Evolutionary conservation across 2,329 filamentous ascomycete genomes (phyloP).

Genomic region (Ophiocordyceps robertsii): DNA sequence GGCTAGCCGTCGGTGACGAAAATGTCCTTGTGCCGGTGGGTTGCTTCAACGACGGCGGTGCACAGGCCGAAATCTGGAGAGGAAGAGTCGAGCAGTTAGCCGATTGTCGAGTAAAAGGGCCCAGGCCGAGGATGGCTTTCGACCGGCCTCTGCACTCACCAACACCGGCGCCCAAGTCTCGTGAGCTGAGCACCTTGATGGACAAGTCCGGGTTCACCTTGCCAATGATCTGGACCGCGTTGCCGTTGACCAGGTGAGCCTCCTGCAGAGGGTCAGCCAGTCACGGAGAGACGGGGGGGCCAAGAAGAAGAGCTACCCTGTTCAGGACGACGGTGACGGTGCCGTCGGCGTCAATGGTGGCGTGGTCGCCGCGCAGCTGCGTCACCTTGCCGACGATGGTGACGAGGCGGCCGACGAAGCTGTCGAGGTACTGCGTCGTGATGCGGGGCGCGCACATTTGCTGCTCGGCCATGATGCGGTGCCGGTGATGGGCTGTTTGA

Average conservation of each 20-base stretch:
- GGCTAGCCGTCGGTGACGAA: conserved; percentile 46
- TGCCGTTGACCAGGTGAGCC: conserved; percentile 52
- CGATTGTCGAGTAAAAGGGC: no score
- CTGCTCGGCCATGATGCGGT: conserved; percentile 49
- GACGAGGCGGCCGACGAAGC: conserved; percentile 61
- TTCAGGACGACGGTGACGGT: conserved; percentile 63
- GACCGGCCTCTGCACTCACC: conserved; percentile 36
- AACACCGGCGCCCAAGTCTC: conserved; percentile 55
- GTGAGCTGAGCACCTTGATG: conserved; percentile 55
- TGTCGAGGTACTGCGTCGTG: conserved; percentile 64
- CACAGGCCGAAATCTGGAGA: conserved; percentile 58
- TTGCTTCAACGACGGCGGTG: conserved; percentile 71
- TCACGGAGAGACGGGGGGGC: background rate
- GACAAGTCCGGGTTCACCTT: conserved; percentile 64
- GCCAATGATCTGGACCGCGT: conserved; percentile 64
- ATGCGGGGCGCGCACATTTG: conserved; percentile 65
- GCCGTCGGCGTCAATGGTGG: conserved; percentile 69
- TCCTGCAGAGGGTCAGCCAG: conserved; percentile 34
- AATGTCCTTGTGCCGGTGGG: conserved; percentile 67
- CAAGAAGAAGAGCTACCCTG: conserved; percentile 34
- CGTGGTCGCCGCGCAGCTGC: conserved; percentile 68
- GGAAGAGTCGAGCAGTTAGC: background rate
- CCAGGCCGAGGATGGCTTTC: no score
- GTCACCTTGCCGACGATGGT: conserved; percentile 77
- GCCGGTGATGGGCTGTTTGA: no score